Evolutionary conservation across 2,329 filamentous ascomycete species (phyloP).

Genomic region (Fusarium gaditjirri): DNA sequence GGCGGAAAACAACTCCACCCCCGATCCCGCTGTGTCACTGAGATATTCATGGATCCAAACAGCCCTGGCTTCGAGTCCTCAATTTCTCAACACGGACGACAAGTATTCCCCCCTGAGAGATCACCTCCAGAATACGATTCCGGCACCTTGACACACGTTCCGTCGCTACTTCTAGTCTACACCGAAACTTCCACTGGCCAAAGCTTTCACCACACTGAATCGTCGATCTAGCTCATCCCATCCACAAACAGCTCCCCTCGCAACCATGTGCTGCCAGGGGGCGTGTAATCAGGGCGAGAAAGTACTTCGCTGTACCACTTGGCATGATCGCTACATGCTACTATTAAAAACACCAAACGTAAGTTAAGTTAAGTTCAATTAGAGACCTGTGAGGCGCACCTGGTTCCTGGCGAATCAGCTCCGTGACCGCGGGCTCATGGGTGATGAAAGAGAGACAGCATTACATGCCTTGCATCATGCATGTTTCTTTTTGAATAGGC

Average conservation of each 20-base stretch:
- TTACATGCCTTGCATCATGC: slow-evolving; percentile 23
- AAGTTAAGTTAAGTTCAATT: slow-evolving; percentile 5
- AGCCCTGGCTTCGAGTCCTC: neutral
- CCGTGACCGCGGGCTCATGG: slow-evolving; percentile 34
- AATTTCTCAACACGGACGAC: neutral
- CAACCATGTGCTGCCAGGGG: slow-evolving; percentile 40
- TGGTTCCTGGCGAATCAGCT: slow-evolving; percentile 36
- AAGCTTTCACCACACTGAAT: slow-evolving; percentile 28
- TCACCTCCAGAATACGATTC: slow-evolving; percentile 2
- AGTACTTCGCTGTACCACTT: slow-evolving; percentile 17
- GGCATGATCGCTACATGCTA: neutral
- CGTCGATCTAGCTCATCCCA: slow-evolving; percentile 14
- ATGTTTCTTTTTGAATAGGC: slow-evolving; percentile 18
- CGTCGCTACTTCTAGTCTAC: slow-evolving; percentile 20
- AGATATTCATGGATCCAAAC: slow-evolving; percentile 10
- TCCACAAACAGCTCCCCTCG: slow-evolving; percentile 34
- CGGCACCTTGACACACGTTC: slow-evolving; percentile 5
- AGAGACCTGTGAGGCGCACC: neutral
- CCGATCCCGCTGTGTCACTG: slow-evolving; percentile 14
- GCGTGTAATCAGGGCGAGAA: slow-evolving; percentile 21
- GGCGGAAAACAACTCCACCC: slow-evolving; percentile 24
- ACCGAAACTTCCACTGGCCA: slow-evolving; percentile 16
- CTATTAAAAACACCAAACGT: neutral
- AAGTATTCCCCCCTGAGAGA: neutral
- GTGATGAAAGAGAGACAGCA: slow-evolving; percentile 10